Conservation (phyloP, 1,139 yeast genomes). For the Debaryomyces sp. region DNA sequence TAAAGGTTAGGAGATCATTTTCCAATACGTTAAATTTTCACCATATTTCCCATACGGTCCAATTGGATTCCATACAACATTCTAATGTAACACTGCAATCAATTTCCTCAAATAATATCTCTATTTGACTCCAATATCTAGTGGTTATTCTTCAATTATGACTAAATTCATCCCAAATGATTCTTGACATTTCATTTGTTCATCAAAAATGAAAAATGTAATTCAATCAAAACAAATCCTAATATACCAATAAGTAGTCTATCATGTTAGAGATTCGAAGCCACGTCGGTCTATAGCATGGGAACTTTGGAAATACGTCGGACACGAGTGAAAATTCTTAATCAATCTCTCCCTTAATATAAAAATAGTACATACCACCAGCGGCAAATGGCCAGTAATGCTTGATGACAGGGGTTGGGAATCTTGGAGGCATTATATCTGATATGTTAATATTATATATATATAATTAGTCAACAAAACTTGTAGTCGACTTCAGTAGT, state of each 20-base stretch:
- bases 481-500: neutral
- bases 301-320: neutral
- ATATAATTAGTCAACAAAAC: neutral
- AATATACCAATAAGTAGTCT: neutral
- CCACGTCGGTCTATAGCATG: neutral
- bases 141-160: neutral
- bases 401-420: constrained; percentile 51
- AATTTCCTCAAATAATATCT: neutral
- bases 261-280: neutral
- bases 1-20: neutral
- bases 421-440: constrained; percentile 22
- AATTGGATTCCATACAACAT: neutral
- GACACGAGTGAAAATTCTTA: neutral
- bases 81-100: neutral
- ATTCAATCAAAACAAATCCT: neutral
- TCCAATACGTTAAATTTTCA: neutral
- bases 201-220: neutral
- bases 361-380: constrained; percentile 46
- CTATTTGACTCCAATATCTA: neutral
- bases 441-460: constrained; percentile 1
- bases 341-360: neutral
- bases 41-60: neutral
- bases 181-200: neutral
- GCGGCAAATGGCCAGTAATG: constrained; percentile 53
- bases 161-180: neutral